Base-by-base conservation (phyloP, 2,329 filamentous ascomycete genomes). In the Ophiostoma himal-ulmi region DNA sequence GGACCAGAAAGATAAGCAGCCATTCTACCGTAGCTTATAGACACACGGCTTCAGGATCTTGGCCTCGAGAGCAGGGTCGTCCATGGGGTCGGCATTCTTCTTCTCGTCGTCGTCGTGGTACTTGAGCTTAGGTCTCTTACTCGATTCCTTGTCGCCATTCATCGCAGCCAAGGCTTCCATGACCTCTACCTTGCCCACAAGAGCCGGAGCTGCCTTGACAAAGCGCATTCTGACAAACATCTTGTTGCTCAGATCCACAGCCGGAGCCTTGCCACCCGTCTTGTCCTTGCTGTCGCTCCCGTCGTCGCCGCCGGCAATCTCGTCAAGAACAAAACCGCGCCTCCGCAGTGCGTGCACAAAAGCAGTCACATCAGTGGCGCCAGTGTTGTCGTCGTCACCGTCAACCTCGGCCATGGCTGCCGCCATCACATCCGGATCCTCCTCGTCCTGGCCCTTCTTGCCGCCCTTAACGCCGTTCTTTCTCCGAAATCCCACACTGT, bases 151-250 rank as follows among this genome's bases (percentile, higher is more conserved):
- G 36, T 65, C 39, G 34, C 68, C 70, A 10, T 69, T 44, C 69
- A 70, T 70, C 44, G 48, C 66, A 60, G 44, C 69, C 34, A 69
- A 57, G 1, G 70, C 69, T 34, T 64, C 44, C 67, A 69, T 68
- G 7, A 81, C 83, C 17, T 83, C 87, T 74, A 90, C 88, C 82
- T 96, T 96, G 34, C 93, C 93, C 78, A 88, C 90, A 1, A 84
- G 84, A 0, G 94, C 91, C 64, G 88, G 82, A 26, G 88, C 88
- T n/a, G 86, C 88, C 82, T 98, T 99, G 76, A 94, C 83, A 80
- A 99, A 99, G 75, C 91, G 88, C 93, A 99, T 94, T 81, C 91
- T 92, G 75, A 98, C 94, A 82, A 99, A 99, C 95, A 99, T 99
- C 82, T 91, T 96, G 81, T 99, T 99, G 70, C 86, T 87, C 76